Percentiles rank a stretch among this genome's conserved stretches.
phyloP scores from a whole-genome alignment of 2,329 filamentous ascomycete species.

The Leptosphaerulina australis region DNA sequence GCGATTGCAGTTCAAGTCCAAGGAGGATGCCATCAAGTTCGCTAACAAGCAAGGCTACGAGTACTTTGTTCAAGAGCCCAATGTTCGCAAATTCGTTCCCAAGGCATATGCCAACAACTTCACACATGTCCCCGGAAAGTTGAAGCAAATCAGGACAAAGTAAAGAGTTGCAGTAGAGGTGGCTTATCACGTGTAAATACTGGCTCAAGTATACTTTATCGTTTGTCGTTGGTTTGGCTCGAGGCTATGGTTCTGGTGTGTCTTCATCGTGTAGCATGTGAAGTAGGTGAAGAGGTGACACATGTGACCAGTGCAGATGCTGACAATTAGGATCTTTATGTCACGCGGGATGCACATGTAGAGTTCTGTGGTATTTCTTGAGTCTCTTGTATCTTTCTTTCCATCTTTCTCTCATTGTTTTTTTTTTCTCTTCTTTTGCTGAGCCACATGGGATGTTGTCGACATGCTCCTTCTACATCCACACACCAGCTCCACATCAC shows the following conservation, averaged over 20 bases:
- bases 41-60: constrained; percentile 99
- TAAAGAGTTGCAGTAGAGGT: constrained; percentile 57
- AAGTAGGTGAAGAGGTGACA: too few relatives aligned
- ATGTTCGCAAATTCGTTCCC: constrained; percentile 80
- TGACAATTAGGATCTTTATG: neutral
- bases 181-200: constrained; percentile 38
- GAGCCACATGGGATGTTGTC: too few relatives aligned
- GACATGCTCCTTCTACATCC: too few relatives aligned
- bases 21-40: constrained; percentile 93
- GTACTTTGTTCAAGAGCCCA: constrained; percentile 97
- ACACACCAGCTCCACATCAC: too few relatives aligned
- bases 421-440: too few relatives aligned
- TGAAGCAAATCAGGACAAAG: constrained; percentile 82
- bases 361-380: neutral
- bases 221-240: constrained; percentile 1
- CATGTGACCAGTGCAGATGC: neutral
- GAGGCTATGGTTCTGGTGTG: neutral
- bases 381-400: neutral
- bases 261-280: neutral
- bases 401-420: too few relatives aligned
- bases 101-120: constrained; percentile 99
- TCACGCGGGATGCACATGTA: neutral
- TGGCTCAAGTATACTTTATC: constrained; percentile 18
- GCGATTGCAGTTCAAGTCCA: constrained; percentile 84
- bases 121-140: constrained; percentile 78